These are phyloP conservation scores for Pichia sp. DNA, from an alignment of 1,139 yeast genomes.

Conservation along the genomic window DNA sequence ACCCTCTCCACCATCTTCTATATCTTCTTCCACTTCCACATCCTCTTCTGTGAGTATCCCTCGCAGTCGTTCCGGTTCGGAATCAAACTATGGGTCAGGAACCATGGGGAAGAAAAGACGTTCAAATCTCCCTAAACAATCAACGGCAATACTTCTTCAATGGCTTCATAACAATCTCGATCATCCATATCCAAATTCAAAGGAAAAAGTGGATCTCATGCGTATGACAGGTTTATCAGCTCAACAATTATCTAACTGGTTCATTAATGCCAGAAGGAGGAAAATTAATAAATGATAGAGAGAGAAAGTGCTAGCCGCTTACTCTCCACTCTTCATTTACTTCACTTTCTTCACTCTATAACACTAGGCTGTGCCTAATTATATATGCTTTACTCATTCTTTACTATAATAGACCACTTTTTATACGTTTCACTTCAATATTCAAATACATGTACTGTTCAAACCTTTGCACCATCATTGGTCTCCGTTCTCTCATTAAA, in stretches of 20 bases:
- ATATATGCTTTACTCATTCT: background rate
- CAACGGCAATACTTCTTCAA: conserved; percentile 69
- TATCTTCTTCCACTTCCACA: background rate
- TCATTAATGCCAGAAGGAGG: conserved; percentile 89
- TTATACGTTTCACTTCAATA: background rate
- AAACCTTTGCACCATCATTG: conserved; percentile 28
- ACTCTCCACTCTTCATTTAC: no score
- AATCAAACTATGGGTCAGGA: no score
- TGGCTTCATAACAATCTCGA: conserved; percentile 85
- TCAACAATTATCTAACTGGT: conserved; percentile 94
- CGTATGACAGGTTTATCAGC: conserved; percentile 79
- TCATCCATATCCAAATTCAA: conserved; percentile 92
- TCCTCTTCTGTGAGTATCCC: background rate
- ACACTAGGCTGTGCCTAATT: no score
- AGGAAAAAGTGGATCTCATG: conserved; percentile 77
- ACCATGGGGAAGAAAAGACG: conserved; percentile 26
- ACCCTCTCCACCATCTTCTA: conserved; percentile 3
- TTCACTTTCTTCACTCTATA: background rate
- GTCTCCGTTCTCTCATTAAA: conserved; percentile 22
- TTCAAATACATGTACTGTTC: conserved; percentile 23
- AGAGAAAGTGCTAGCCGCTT: no score
- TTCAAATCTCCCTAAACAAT: conserved; percentile 75
- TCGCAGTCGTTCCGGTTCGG: background rate
- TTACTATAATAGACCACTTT: background rate
- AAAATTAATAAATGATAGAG: no score